phyloP scores from a whole-genome alignment of 1,139 yeast species.

The Kodamaea plutei region DNA sequence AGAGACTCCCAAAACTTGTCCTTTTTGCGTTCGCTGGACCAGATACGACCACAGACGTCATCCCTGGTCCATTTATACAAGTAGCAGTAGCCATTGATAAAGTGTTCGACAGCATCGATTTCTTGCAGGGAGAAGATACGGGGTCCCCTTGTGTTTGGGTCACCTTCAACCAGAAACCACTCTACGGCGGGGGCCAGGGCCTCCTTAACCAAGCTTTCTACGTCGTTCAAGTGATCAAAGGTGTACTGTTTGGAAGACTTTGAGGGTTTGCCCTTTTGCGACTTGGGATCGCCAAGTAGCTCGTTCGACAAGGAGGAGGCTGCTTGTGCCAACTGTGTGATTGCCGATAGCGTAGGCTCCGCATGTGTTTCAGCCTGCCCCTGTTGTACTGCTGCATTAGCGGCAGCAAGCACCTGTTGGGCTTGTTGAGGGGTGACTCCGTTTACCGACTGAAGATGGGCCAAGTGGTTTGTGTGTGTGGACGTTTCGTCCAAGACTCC shows the following conservation, averaged over 20 bases:
- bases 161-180: constrained; percentile 36
- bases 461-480: constrained; percentile 1
- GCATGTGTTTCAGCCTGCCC: constrained; percentile 10
- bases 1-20: constrained; percentile 87
- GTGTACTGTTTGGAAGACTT: constrained; percentile 13
- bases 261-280: constrained; percentile 10
- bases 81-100: constrained; percentile 63
- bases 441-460: constrained; percentile 8
- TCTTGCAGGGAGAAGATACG: constrained; percentile 60
- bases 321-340: constrained; percentile 31
- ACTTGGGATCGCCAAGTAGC: constrained; percentile 6
- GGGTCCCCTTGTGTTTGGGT: constrained; percentile 31
- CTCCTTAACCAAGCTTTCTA: constrained; percentile 35
- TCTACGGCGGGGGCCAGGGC: constrained; percentile 31
- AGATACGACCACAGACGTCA: constrained; percentile 75
- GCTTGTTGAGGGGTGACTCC: constrained; percentile 16
- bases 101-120: constrained; percentile 64
- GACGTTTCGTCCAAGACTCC: constrained; percentile 9
- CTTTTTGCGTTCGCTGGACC: constrained; percentile 81
- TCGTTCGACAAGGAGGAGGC: constrained; percentile 21
- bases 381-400: constrained; percentile 21
- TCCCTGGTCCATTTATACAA: constrained; percentile 58
- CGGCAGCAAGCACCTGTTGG: constrained; percentile 20
- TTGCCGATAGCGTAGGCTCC: constrained; percentile 18
- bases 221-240: constrained; percentile 25